Evolutionary conservation across 1,139 yeast species (phyloP), one percentile per base, ranked within the genome.

Genomic region (Lodderomyces theae): DNA sequence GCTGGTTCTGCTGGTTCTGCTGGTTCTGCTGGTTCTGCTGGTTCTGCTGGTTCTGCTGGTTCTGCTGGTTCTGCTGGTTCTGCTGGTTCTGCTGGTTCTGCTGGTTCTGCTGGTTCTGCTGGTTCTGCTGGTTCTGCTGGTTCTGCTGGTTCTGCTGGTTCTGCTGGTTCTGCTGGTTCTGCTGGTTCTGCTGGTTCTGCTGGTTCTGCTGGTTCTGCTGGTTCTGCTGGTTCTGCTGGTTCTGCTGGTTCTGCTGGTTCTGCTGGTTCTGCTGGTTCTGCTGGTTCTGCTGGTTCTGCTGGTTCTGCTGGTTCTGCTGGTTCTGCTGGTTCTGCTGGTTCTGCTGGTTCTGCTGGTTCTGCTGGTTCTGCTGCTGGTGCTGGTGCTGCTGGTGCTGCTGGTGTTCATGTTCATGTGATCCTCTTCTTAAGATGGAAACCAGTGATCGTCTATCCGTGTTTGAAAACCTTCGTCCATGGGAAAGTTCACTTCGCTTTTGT

Each of bases 341-440:
- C 9, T 9, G 16, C 11, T 8, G 31, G 8, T 12, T 18, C 24
- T 23, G 31, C 22, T 25, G 29, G n/a, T 25, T 13, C 15, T 25
- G 29, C 12, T 25, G 29, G n/a, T 25, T 13, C 16, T 25, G 29
- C 8, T 25, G 13, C n/a, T 25, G 29, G 5, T 25, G 29, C 9
- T 25, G 29, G 18, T 34, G 44, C n/a, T 12, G 39, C 13, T 30
- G 35, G 21, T 34, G 26, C 18, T 25, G 21, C 16, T 25, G 32
- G 4, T 25, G 11, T 6, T 24, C n/a, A 24, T 16, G 15, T 8
- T 38, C 44, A 4, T 24, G n/a, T 10, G 41, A 31, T 13, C 29
- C 37, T 37, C 58, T 47, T 42, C 52, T 52, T 28, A 51, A 52
- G 23, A 46, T 53, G n/a, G 58, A 47, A 24, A 53, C 46, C 7